Conservation (phyloP, 1,139 yeast species). For the Kodamaea sp. region DNA sequence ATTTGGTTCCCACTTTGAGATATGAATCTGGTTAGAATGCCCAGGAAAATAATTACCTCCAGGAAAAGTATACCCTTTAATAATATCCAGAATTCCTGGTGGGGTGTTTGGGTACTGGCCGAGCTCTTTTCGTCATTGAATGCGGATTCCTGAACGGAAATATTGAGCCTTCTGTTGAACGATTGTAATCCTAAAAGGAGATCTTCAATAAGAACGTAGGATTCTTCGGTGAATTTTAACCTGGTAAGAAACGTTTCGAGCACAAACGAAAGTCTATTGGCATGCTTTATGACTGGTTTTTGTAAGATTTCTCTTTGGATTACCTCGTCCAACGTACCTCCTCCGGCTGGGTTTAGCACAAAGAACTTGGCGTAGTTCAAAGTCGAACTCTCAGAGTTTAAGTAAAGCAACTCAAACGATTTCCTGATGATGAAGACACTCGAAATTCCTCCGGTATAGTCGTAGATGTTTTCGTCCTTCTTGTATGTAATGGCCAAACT, state of each 20-base stretch:
- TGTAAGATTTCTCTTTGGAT: constrained; percentile 20
- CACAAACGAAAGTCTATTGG: constrained; percentile 50
- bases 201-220: constrained; percentile 23
- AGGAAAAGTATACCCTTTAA: constrained; percentile 52
- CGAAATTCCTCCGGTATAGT: constrained; percentile 28
- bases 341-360: constrained; percentile 9
- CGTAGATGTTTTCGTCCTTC: constrained; percentile 23
- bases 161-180: constrained; percentile 30
- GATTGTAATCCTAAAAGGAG: constrained; percentile 21
- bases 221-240: constrained; percentile 19
- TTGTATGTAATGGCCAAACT: constrained; percentile 34
- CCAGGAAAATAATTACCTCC: constrained; percentile 56
- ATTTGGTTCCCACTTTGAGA: constrained; percentile 15
- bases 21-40: constrained; percentile 46
- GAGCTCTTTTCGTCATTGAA: constrained; percentile 19
- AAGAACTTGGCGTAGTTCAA: constrained; percentile 23
- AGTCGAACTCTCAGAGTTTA: constrained; percentile 11
- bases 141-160: constrained; percentile 23
- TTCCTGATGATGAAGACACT: constrained; percentile 23
- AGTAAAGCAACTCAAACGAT: constrained; percentile 26
- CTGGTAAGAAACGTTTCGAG: constrained; percentile 36
- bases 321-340: constrained; percentile 15
- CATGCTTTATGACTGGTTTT: constrained; percentile 50
- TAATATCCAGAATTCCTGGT: constrained; percentile 35
- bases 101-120: constrained; percentile 13